phyloP scores from a whole-genome alignment of 345 rosid genomes.

The Trapa incisa region DNA sequence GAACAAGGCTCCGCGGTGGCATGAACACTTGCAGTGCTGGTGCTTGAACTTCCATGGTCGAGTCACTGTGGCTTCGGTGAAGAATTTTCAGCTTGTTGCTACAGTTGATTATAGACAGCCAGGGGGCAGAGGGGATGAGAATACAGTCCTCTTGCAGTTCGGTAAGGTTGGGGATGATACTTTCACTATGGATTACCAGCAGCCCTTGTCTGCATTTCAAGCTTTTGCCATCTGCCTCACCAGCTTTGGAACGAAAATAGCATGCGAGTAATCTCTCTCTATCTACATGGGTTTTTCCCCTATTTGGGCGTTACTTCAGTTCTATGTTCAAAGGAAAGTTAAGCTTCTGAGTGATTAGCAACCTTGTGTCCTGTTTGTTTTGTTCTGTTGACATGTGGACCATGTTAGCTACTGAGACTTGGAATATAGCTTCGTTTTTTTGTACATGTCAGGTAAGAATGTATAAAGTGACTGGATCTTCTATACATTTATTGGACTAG shows the following conservation, averaged over 20 bases:
- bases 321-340: neutral
- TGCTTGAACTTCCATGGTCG: constrained; percentile 92
- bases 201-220: constrained; percentile 84
- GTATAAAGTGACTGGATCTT: neutral
- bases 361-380: neutral
- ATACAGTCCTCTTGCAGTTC: constrained; percentile 72
- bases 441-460: neutral
- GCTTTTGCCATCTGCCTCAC: constrained; percentile 93
- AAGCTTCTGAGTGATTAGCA: neutral
- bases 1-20: constrained; percentile 96
- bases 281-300: neutral
- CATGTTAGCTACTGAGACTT: neutral
- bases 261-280: constrained; percentile 48
- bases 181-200: constrained; percentile 89
- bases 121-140: constrained; percentile 84
- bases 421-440: neutral
- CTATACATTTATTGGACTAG: neutral
- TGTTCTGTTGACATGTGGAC: neutral
- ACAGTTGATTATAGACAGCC: constrained; percentile 66
- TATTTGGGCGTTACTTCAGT: neutral
- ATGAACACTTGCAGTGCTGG: constrained; percentile 92
- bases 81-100: constrained; percentile 84
- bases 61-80: constrained; percentile 86
- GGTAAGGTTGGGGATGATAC: constrained; percentile 81
- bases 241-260: constrained; percentile 92